Conservation (phyloP, 140 eudicot genomes). For the Bidens hawaiensis region DNA sequence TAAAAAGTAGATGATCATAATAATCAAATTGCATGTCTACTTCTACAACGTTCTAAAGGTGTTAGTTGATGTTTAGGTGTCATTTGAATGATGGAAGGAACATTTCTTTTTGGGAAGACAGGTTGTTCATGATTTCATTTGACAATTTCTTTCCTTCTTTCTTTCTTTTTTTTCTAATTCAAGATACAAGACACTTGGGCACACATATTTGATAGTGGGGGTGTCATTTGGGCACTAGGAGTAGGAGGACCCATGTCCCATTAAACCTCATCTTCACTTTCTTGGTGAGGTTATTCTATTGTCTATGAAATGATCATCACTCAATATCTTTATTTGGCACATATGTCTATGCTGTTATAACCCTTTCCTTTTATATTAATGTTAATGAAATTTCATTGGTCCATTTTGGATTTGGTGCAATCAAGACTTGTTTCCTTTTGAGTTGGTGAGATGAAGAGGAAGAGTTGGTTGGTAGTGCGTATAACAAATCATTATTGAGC, state of each 20-base stretch:
- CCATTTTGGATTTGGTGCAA: conserved; percentile 26
- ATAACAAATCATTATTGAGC: conserved; percentile 10
- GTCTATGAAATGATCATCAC: conserved; percentile 27
- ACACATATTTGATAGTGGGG: too few relatives aligned
- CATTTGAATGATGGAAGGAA: conserved; percentile 29
- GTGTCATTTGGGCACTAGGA: conserved; percentile 22
- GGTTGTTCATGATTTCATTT: conserved; percentile 25
- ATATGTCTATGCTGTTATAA: conserved; percentile 23
- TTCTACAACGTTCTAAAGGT: conserved; percentile 59
- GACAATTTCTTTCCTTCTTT: conserved; percentile 16
- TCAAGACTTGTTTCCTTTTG: conserved; percentile 24
- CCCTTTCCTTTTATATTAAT: conserved; percentile 14
- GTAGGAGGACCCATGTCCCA: conserved; percentile 27
- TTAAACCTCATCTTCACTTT: conserved; percentile 22
- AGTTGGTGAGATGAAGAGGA: conserved; percentile 32
- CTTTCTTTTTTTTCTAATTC: too few relatives aligned
- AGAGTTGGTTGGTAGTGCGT: conserved; percentile 2
- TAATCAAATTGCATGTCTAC: conserved; percentile 8
- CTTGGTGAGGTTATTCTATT: conserved; percentile 17
- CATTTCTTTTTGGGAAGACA: conserved; percentile 37
- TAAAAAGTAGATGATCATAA: too few relatives aligned
- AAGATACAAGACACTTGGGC: too few relatives aligned
- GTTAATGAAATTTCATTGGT: conserved; percentile 26
- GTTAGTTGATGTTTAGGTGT: conserved; percentile 18
- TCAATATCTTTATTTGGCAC: conserved; percentile 19